Evolutionary conservation across 306 rosid genomes (phyloP).

Genomic region (Hippophae gyantsensis): DNA sequence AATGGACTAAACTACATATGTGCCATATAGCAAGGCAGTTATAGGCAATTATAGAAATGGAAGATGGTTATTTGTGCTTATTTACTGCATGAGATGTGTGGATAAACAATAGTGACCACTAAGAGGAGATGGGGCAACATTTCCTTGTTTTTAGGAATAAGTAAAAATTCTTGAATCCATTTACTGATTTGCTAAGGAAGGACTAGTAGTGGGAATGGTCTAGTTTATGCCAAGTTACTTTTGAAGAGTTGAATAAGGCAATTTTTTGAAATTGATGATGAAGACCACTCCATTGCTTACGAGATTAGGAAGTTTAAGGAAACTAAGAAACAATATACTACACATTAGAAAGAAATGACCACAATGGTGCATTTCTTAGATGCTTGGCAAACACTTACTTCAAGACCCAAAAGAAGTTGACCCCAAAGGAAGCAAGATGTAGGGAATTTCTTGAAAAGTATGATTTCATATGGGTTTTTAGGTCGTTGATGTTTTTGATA

Average conservation of each 20-base stretch:
- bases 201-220: not conserved
- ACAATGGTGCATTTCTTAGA: not conserved
- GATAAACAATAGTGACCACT: no score
- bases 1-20: no score
- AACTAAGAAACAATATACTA: no score
- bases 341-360: constrained; percentile 7
- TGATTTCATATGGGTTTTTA: not conserved
- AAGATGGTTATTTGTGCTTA: no score
- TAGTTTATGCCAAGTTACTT: not conserved
- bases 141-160: no score
- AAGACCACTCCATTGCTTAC: not conserved
- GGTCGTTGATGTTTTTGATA: not conserved
- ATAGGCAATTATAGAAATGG: no score
- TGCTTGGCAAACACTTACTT: constrained; percentile 11
- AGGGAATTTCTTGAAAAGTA: not conserved
- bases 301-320: not conserved
- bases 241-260: not conserved
- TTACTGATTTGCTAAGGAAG: not conserved
- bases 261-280: not conserved
- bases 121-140: no score
- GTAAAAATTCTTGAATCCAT: not conserved
- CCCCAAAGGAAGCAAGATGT: constrained; percentile 6
- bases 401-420: constrained; percentile 1
- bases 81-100: no score
- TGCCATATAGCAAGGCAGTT: no score